Percentiles rank a stretch among this genome's conserved stretches.
Evolutionary conservation across 176 grass and related monocot species (phyloP).

Genomic region (Triticum timopheevii): DNA sequence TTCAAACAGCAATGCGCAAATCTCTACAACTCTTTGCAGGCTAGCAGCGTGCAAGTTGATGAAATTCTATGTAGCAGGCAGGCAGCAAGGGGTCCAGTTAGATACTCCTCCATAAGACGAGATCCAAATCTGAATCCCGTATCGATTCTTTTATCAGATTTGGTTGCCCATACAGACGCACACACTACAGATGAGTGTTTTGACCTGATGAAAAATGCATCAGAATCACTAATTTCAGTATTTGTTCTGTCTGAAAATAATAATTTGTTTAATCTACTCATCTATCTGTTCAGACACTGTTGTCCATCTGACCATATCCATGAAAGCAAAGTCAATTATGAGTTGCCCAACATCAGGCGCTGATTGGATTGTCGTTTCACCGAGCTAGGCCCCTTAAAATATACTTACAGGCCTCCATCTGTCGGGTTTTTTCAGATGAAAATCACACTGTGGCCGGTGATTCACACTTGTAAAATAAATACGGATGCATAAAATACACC

Average conservation of each 20-base stretch:
- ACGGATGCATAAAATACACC: too few relatives aligned
- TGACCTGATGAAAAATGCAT: background rate
- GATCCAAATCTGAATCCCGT: conserved; percentile 49
- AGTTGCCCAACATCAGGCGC: too few relatives aligned
- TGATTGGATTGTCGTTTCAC: too few relatives aligned
- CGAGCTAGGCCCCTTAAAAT: too few relatives aligned
- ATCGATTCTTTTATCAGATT: conserved; percentile 7
- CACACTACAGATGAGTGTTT: background rate
- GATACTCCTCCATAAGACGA: background rate
- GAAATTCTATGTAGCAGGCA: conserved; percentile 6
- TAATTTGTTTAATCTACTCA: background rate
- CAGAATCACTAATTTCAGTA: background rate
- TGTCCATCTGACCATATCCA: too few relatives aligned
- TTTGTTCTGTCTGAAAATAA: background rate
- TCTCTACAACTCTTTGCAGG: conserved; percentile 40
- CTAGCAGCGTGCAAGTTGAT: conserved; percentile 43
- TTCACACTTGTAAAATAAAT: too few relatives aligned
- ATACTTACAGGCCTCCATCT: too few relatives aligned
- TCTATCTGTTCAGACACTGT: background rate
- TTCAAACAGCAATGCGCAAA: conserved; percentile 18
- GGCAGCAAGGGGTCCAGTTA: conserved; percentile 25
- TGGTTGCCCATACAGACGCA: background rate
- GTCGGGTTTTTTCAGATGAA: too few relatives aligned
- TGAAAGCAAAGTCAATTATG: too few relatives aligned
- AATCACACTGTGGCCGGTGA: too few relatives aligned